A percentile compares a stretch with the other conserved stretches of the same genome.
Conservation (phyloP, 2,329 filamentous ascomycete genomes). For the Colletotrichum liriopes region DNA sequence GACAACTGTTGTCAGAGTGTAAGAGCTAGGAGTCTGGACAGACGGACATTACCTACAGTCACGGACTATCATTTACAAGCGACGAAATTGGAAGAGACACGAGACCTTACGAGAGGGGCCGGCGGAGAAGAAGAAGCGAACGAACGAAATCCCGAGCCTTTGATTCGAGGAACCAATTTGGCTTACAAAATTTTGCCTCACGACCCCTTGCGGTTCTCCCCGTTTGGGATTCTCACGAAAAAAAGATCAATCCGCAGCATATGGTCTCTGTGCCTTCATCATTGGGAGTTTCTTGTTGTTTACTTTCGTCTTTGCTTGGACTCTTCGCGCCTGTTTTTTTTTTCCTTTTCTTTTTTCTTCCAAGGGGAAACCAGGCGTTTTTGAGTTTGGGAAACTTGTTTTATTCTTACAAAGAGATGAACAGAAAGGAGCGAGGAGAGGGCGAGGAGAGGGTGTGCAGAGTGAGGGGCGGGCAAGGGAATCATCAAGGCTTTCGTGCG, state of each 20-base stretch:
- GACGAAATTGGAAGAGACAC: constrained; percentile 32
- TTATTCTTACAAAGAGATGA: constrained; percentile 27
- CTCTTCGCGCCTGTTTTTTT: not conserved
- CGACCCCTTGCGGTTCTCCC: constrained; percentile 6
- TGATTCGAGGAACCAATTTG: constrained; percentile 7
- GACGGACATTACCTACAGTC: not conserved
- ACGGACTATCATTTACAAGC: constrained; percentile 32
- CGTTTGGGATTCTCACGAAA: constrained; percentile 34
- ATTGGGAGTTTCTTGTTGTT: constrained; percentile 40
- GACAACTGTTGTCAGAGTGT: not conserved
- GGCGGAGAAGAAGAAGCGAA: constrained; percentile 1
- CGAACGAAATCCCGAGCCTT: constrained; percentile 9
- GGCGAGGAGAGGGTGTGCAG: not conserved
- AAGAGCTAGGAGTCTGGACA: constrained; percentile 3
- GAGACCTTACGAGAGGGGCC: constrained; percentile 6
- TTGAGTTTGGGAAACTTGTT: constrained; percentile 35
- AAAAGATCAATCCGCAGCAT: constrained; percentile 37
- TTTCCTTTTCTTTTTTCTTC: not conserved
- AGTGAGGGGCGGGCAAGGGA: not conserved
- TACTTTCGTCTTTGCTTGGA: constrained; percentile 4
- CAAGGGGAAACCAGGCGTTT: constrained; percentile 32
- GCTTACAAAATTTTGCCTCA: constrained; percentile 15
- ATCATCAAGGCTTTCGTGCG: not conserved
- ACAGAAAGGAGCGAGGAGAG: constrained; percentile 7
- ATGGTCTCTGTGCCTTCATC: constrained; percentile 39